phyloP scores from a whole-genome alignment of 139 green algal genomes.

The Diplosphaera chodatii region DNA sequence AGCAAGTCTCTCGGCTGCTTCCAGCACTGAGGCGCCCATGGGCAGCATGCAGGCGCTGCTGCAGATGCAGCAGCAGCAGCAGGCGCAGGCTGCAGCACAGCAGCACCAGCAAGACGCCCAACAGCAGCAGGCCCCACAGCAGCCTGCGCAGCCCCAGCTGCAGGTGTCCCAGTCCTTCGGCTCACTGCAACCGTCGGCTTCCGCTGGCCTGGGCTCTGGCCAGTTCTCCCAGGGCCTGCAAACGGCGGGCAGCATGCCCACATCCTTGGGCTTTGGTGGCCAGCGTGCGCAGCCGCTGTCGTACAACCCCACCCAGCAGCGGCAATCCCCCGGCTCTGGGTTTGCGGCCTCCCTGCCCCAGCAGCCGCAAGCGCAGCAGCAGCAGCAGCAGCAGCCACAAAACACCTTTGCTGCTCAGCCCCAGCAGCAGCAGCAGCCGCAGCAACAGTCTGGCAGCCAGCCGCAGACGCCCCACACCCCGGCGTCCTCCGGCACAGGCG shows the following conservation, averaged over 20 bases:
- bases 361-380: not conserved
- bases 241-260: not conserved
- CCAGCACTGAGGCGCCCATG: not conserved
- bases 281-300: not conserved
- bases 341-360: not conserved
- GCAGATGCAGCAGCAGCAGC: not conserved
- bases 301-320: no score
- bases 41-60: constrained; percentile 1
- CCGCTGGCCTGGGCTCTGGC: not conserved
- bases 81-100: not conserved
- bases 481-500: not conserved
- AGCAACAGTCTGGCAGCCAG: not conserved
- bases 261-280: not conserved
- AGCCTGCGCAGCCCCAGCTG: not conserved
- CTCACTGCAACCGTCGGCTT: not conserved
- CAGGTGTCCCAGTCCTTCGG: not conserved
- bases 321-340: not conserved
- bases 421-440: no score
- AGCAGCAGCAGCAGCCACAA: not conserved
- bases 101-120: not conserved
- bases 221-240: not conserved
- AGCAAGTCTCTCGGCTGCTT: not conserved
- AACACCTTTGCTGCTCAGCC: no score
- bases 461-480: not conserved
- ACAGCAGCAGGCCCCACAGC: not conserved